phyloP scores from a whole-genome alignment of 2,329 filamentous ascomycete species.

The Beauveria varroae region DNA sequence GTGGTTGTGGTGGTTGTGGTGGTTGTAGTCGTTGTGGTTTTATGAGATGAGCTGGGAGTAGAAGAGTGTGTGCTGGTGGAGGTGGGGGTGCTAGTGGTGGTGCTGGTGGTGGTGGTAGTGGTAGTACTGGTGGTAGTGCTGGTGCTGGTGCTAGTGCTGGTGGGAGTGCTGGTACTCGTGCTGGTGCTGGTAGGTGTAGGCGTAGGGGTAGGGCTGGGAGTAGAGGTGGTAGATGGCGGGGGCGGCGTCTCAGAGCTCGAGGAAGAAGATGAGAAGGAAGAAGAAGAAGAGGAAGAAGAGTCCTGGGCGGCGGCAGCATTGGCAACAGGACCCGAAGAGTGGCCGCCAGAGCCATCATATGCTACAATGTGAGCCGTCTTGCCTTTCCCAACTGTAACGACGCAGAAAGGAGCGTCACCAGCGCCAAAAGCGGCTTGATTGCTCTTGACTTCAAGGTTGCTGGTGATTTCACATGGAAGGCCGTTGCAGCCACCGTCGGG shows the following conservation, averaged over 20 bases:
- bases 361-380: slow-evolving; percentile 60
- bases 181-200: slow-evolving; percentile 16
- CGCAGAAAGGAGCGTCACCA: slow-evolving; percentile 64
- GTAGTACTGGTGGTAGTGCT: slow-evolving; percentile 13
- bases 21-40: background rate
- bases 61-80: background rate
- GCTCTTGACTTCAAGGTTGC: slow-evolving; percentile 55
- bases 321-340: slow-evolving; percentile 3
- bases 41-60: background rate
- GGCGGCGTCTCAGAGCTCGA: slow-evolving; percentile 14
- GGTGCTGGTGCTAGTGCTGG: background rate
- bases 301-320: slow-evolving; percentile 15
- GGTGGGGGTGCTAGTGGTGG: background rate
- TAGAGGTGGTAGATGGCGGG: slow-evolving; percentile 18
- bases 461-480: slow-evolving; percentile 66
- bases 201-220: slow-evolving; percentile 21
- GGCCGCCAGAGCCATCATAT: slow-evolving; percentile 28
- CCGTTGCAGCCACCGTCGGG: slow-evolving; percentile 59
- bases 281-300: slow-evolving; percentile 13
- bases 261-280: background rate
- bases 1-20: slow-evolving; percentile 13
- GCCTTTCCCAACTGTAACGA: slow-evolving; percentile 66
- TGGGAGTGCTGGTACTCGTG: background rate
- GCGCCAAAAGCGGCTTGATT: slow-evolving; percentile 49
- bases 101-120: slow-evolving; percentile 12